These are phyloP conservation scores for Exophiala xenobiotica DNA, from an alignment of 2,329 filamentous ascomycete species.

Conservation along the genomic window DNA sequence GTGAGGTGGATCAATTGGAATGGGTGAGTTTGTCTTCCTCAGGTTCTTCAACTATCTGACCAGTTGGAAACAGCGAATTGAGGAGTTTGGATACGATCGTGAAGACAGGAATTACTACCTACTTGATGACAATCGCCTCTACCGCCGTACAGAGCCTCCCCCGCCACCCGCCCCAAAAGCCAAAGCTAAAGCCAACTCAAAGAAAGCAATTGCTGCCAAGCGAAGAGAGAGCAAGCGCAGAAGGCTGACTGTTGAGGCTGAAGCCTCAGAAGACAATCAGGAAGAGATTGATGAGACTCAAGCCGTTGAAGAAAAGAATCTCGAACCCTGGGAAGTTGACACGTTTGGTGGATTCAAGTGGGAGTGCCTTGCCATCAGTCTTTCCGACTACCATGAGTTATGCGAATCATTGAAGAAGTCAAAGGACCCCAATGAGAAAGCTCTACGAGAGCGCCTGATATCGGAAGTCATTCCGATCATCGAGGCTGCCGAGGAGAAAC, in stretches of 20 bases:
- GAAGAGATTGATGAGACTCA: conserved; percentile 39
- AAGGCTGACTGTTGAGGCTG: conserved; percentile 38
- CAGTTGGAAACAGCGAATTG: conserved; percentile 41
- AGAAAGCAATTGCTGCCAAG: conserved; percentile 61
- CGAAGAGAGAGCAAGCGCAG: conserved; percentile 71
- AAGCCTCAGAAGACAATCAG: conserved; percentile 47
- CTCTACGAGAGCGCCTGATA: conserved; percentile 68
- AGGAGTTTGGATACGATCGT: conserved; percentile 72
- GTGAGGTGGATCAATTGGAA: conserved; percentile 73
- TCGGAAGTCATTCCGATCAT: conserved; percentile 81
- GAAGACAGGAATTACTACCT: conserved; percentile 86
- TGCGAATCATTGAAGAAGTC: conserved; percentile 70
- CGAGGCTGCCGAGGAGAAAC: conserved; percentile 68
- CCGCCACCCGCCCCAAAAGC: conserved; percentile 54
- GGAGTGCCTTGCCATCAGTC: conserved; percentile 84
- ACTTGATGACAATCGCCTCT: conserved; percentile 89
- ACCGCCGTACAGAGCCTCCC: conserved; percentile 77
- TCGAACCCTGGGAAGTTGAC: conserved; percentile 51
- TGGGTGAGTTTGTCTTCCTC: conserved; percentile 63
- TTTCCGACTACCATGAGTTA: conserved; percentile 73
- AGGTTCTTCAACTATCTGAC: conserved; percentile 3
- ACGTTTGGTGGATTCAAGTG: conserved; percentile 76
- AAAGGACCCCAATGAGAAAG: conserved; percentile 81
- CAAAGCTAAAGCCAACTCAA: conserved; percentile 65
- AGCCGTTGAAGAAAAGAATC: conserved; percentile 40